phyloP scores from a whole-genome alignment of 164 flowering plant species.

The Magnolia sinica region DNA sequence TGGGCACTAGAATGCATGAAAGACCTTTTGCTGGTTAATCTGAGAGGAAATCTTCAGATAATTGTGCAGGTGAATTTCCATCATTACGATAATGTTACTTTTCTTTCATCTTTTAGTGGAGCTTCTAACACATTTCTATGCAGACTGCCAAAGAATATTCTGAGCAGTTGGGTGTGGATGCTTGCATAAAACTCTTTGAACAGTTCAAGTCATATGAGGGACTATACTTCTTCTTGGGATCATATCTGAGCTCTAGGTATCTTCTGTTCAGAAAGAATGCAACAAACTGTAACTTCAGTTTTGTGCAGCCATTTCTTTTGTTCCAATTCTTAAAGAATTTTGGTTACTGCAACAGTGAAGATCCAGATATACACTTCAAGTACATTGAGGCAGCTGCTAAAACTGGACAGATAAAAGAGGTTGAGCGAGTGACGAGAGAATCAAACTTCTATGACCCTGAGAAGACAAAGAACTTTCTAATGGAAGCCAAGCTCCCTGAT shows the following conservation, averaged over 20 bases:
- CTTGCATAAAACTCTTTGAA: constrained; percentile 94
- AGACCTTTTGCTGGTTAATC: constrained; percentile 88
- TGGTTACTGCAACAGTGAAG: constrained; percentile 64
- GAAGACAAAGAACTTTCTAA: constrained; percentile 93
- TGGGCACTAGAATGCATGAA: constrained; percentile 99
- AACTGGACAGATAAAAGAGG: constrained; percentile 99
- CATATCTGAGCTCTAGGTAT: constrained; percentile 96
- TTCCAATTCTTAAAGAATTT: constrained; percentile 3
- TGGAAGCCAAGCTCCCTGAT: constrained; percentile 99
- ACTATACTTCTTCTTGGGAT: constrained; percentile 92
- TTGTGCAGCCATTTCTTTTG: neutral
- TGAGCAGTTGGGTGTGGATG: constrained; percentile 94
- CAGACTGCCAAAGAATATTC: constrained; percentile 96
- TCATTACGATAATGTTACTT: no score
- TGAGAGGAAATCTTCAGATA: constrained; percentile 97
- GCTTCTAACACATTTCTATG: constrained; percentile 6
- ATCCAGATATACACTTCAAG: constrained; percentile 97
- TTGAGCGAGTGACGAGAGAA: constrained; percentile 97
- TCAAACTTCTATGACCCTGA: constrained; percentile 96
- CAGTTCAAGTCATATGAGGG: constrained; percentile 99
- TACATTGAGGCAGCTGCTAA: constrained; percentile 99
- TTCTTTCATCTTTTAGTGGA: no score
- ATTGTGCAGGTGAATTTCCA: constrained; percentile 78
- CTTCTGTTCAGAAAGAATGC: neutral
- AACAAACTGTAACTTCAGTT: neutral